A percentile compares a stretch with the other conserved stretches of the same genome.
phyloP scores from a whole-genome alignment of 805 yeast species.

The Nakazawaea anatomiae region DNA sequence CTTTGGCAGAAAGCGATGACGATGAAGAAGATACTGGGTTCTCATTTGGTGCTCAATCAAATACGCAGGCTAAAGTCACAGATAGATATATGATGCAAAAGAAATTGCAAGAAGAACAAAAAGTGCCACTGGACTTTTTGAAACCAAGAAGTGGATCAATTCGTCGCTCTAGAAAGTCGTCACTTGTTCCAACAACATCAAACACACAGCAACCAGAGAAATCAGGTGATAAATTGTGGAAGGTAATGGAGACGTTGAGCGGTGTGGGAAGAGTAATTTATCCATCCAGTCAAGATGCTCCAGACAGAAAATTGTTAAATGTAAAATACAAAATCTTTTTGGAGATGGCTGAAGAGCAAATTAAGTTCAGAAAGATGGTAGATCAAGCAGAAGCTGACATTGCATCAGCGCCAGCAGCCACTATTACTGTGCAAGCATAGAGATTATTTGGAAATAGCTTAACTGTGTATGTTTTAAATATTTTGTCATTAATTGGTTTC shows the following conservation, averaged over 20 bases:
- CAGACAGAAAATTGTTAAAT: slow-evolving; percentile 65
- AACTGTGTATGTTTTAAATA: no score
- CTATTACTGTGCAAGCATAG: neutral
- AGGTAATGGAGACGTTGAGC: slow-evolving; percentile 76
- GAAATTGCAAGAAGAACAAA: slow-evolving; percentile 3
- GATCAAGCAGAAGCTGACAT: slow-evolving; percentile 37
- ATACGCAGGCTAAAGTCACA: slow-evolving; percentile 47
- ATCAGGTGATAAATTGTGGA: slow-evolving; percentile 72
- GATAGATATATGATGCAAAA: slow-evolving; percentile 29
- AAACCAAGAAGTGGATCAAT: slow-evolving; percentile 31
- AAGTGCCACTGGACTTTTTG: slow-evolving; percentile 17
- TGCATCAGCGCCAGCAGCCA: slow-evolving; percentile 9
- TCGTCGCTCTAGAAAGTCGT: slow-evolving; percentile 14
- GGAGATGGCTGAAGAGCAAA: slow-evolving; percentile 83
- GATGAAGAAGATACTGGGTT: slow-evolving; percentile 40
- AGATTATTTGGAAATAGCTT: neutral
- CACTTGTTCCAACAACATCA: neutral
- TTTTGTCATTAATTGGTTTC: no score
- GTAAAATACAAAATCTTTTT: slow-evolving; percentile 82
- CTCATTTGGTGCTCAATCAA: slow-evolving; percentile 55
- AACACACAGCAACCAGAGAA: slow-evolving; percentile 12
- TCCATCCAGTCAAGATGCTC: slow-evolving; percentile 53
- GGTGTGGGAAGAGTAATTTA: slow-evolving; percentile 76
- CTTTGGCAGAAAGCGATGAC: slow-evolving; percentile 18
- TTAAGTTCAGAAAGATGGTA: slow-evolving; percentile 65